Base-by-base conservation (phyloP, 2,329 filamentous ascomycete genomes). In the Cadophora luteo-olivacea region DNA sequence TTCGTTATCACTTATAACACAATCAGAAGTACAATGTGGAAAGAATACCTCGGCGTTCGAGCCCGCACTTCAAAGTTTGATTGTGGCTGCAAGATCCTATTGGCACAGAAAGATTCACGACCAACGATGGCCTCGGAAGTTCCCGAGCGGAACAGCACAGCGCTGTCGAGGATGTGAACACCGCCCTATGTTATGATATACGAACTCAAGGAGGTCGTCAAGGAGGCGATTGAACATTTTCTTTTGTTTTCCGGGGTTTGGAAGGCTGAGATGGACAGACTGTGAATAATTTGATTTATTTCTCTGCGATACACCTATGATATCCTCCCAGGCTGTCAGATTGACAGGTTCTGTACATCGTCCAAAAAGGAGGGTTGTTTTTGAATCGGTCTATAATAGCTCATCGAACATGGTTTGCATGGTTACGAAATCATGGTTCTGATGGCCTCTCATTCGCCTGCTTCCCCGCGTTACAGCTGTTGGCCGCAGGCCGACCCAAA, bases 381-480 rank as follows among this genome's bases (percentile, higher is more conserved):
- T 14, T 45, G 4, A 45, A 45, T 45, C 16, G 11, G 3, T 14
- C 54, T 16, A 57, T 7, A 3, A 19, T 33, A 57, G 29, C 29
- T 57, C 54, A 3, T 55, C 14, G 16, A 9, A n/a, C 36, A 57
- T n/a, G 29, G 32, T 36, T 36, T 57, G 54, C 29, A 57, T 57
- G n/a, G 25, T 33, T 32, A 29, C 51, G 51, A 29, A 6, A 29
- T 25, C 51, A 19, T 14, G 6, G 25, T 32, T 33, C 16, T 16
- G 16, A 45, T 5, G 12, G 7, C 4, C 19, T 36, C 19, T n/a
- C 32, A 8, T 32, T 16, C 16, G 19, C 19, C 29, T 36, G 1
- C 14, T 36, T 57, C 54, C 54, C 54, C 54, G 29, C 54, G 54
- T 36, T 57, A 24, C 36, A 36, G 54, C 32, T 57, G 54, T 57